Evolutionary conservation across 192 early-diverging fungal species (phyloP).

Genomic region (Mortierella hygrophila): DNA sequence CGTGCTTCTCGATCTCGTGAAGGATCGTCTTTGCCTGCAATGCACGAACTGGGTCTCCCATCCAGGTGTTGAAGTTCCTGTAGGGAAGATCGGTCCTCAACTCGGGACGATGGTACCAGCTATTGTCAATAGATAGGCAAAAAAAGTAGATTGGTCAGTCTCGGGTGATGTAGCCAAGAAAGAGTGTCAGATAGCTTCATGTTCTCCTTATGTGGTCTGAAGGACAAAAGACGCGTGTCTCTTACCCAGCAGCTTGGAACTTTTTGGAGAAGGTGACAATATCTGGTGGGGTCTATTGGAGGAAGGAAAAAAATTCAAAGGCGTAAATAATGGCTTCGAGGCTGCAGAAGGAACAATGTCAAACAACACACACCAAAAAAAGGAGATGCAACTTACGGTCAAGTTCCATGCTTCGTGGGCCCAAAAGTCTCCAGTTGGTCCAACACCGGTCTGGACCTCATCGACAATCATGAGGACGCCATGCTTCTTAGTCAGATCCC

Average conservation of each 20-base stretch:
- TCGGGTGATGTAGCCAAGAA: background rate
- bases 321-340: background rate
- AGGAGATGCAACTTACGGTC: conserved; percentile 22
- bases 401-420: conserved; percentile 82
- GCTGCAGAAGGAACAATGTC: no score
- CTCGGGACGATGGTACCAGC: conserved; percentile 70
- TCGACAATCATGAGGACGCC: conserved; percentile 82
- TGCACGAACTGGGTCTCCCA: conserved; percentile 79
- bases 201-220: background rate
- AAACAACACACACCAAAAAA: background rate
- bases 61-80: conserved; percentile 84
- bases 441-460: conserved; percentile 84
- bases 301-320: background rate
- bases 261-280: conserved; percentile 87
- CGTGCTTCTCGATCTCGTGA: conserved; percentile 66
- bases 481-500: conserved; percentile 66
- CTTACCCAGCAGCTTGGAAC: conserved; percentile 77
- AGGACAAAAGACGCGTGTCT: background rate
- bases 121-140: background rate
- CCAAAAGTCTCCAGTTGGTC: conserved; percentile 81
- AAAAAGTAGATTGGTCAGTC: background rate
- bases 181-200: background rate
- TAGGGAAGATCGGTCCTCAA: conserved; percentile 72
- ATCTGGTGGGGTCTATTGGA: conserved; percentile 68
- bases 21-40: conserved; percentile 73